Conservation (phyloP, 2,329 filamentous ascomycete species). For the Ascochyta pisi region DNA sequence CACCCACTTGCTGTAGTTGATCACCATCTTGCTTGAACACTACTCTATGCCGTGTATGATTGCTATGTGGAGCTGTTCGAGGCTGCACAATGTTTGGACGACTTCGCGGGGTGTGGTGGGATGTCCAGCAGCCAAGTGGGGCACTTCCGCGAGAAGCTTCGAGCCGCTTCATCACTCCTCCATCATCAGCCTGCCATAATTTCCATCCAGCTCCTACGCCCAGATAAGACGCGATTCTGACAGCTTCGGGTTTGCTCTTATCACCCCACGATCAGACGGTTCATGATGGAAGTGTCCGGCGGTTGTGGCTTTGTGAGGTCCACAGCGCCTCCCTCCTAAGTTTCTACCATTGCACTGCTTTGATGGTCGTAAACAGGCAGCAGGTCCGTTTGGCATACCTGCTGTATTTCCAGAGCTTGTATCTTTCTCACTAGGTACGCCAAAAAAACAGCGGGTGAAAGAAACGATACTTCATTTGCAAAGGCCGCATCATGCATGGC, state of each 20-base stretch:
- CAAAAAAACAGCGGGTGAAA: conserved; percentile 30
- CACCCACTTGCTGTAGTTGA: conserved; percentile 78
- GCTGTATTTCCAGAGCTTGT: conserved; percentile 66
- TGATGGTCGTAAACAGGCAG: conserved; percentile 70
- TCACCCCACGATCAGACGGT: conserved; percentile 1
- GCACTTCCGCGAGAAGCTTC: conserved; percentile 31
- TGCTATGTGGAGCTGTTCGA: conserved; percentile 18
- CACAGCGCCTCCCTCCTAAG: conserved; percentile 68
- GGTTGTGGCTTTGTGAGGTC: conserved; percentile 71
- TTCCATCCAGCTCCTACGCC: neutral
- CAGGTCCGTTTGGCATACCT: conserved; percentile 71
- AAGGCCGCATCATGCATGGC: conserved; percentile 69
- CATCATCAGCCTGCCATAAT: neutral
- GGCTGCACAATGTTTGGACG: conserved; percentile 20
- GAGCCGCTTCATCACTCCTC: conserved; percentile 24
- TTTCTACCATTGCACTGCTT: conserved; percentile 76
- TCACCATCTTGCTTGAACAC: conserved; percentile 54
- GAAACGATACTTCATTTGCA: conserved; percentile 47
- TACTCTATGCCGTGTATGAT: conserved; percentile 6
- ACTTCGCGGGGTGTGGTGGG: conserved; percentile 19
- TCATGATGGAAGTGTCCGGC: conserved; percentile 52
- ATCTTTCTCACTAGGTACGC: conserved; percentile 28
- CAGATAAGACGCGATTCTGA: no score
- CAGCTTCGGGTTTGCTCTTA: neutral
- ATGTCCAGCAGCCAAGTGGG: conserved; percentile 13